These are phyloP conservation scores for Blastocystis sp. DNA, from an alignment of 352 stramenopile species.

Conservation along the genomic window DNA sequence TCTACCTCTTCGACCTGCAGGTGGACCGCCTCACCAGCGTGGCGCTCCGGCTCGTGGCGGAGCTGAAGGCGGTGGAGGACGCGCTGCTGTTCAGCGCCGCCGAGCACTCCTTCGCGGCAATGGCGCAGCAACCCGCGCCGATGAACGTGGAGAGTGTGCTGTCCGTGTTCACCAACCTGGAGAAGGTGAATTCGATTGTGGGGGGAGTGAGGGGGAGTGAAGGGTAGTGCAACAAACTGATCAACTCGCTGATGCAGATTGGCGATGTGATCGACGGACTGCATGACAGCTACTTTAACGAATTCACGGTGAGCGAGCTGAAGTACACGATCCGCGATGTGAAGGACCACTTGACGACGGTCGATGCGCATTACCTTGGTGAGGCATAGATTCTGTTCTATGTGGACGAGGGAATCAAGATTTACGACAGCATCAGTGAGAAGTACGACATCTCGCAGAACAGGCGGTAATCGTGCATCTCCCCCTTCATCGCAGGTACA, in stretches of 20 bases:
- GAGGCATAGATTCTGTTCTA: slow-evolving; percentile 21
- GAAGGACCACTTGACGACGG: slow-evolving; percentile 44
- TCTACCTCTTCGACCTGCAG: slow-evolving; percentile 65
- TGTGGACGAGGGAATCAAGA: slow-evolving; percentile 47
- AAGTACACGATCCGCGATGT: slow-evolving; percentile 61
- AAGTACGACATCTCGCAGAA: slow-evolving; percentile 13
- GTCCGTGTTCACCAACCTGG: background rate
- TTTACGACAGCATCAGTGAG: slow-evolving; percentile 15
- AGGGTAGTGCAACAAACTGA: slow-evolving; percentile 9
- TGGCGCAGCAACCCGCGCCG: background rate
- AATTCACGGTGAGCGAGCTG: slow-evolving; percentile 20
- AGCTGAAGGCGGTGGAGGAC: slow-evolving; percentile 42
- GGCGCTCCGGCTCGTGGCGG: background rate
- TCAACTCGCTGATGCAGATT: background rate
- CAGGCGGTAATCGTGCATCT: background rate
- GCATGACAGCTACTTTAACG: slow-evolving; percentile 19
- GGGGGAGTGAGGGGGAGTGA: background rate
- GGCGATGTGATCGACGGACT: background rate
- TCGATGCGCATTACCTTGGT: background rate
- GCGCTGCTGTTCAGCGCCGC: background rate
- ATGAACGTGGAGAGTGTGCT: background rate
- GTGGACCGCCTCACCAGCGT: slow-evolving; percentile 27
- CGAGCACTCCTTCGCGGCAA: background rate
- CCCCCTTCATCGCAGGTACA: background rate
- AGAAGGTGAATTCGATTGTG: slow-evolving; percentile 28